These are phyloP conservation scores for Trichoderma virens DNA, from an alignment of 495 filamentous ascomycete species.

Conservation along the genomic window DNA sequence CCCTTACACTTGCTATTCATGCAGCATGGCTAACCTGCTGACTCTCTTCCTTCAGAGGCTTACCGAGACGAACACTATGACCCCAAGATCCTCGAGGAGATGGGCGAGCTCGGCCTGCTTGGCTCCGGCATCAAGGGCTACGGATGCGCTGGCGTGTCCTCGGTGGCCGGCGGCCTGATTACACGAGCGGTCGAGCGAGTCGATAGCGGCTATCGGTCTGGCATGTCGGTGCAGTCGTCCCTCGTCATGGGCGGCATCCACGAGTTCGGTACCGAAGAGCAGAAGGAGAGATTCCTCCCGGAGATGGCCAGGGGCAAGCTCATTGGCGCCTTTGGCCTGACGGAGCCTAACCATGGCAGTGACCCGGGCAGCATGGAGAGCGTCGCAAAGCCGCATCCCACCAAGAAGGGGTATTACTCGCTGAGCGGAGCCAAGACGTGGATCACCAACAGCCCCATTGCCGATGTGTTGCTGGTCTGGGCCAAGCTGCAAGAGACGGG, in stretches of 20 bases:
- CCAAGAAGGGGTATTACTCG: slow-evolving; percentile 74
- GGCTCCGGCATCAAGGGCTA: slow-evolving; percentile 90
- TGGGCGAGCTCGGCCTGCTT: slow-evolving; percentile 89
- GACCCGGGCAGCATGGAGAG: slow-evolving; percentile 97
- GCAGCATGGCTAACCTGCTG: no score
- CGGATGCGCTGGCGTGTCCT: slow-evolving; percentile 88
- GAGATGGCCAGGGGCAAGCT: slow-evolving; percentile 79
- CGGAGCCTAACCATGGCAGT: slow-evolving; percentile 95
- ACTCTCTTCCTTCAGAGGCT: slow-evolving; percentile 54
- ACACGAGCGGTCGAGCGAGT: slow-evolving; percentile 94
- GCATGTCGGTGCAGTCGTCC: slow-evolving; percentile 93
- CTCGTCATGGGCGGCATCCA: slow-evolving; percentile 95
- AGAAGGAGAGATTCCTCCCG: slow-evolving; percentile 82
- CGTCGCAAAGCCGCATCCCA: slow-evolving; percentile 74
- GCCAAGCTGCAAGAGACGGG: slow-evolving; percentile 84
- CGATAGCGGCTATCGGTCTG: slow-evolving; percentile 90
- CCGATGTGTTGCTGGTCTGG: slow-evolving; percentile 89
- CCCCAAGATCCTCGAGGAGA: slow-evolving; percentile 78
- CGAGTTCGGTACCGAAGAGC: slow-evolving; percentile 82
- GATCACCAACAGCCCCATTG: slow-evolving; percentile 97
- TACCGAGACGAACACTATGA: slow-evolving; percentile 94
- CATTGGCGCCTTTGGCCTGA: slow-evolving; percentile 87
- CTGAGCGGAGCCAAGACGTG: slow-evolving; percentile 89
- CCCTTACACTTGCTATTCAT: not conserved
- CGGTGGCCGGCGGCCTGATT: slow-evolving; percentile 85